phyloP scores from a whole-genome alignment of 2,329 filamentous ascomycete species.

The Ceratocystis harringtonii region DNA sequence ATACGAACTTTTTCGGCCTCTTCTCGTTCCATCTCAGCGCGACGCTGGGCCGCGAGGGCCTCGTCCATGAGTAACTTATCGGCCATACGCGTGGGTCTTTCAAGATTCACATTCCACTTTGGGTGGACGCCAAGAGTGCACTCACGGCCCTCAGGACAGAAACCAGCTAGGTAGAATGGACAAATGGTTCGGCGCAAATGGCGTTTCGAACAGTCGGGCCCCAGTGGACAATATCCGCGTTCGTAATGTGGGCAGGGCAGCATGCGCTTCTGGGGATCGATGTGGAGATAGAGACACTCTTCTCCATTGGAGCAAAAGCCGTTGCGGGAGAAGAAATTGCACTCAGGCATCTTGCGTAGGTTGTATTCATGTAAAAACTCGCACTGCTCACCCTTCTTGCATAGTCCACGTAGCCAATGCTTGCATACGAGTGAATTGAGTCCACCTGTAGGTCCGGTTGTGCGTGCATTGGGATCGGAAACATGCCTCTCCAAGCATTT shows the following conservation, averaged over 20 bases:
- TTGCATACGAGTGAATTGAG: slow-evolving; percentile 89
- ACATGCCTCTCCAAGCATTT: slow-evolving; percentile 74
- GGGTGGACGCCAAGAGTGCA: slow-evolving; percentile 77
- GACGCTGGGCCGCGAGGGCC: slow-evolving; percentile 22
- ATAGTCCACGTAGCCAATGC: slow-evolving; percentile 92
- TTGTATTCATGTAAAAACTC: slow-evolving; percentile 99
- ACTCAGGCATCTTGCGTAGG: slow-evolving; percentile 94
- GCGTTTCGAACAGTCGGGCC: slow-evolving; percentile 72
- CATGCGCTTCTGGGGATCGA: slow-evolving; percentile 65
- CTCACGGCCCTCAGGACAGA: slow-evolving; percentile 66
- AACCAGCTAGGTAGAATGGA: slow-evolving; percentile 76
- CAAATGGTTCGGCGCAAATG: slow-evolving; percentile 75
- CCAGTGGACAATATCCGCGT: slow-evolving; percentile 83
- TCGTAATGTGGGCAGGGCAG: slow-evolving; percentile 85
- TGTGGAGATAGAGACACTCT: slow-evolving; percentile 86
- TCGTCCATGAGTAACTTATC: slow-evolving; percentile 45
- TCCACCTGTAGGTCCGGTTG: slow-evolving; percentile 30
- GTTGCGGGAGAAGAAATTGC: slow-evolving; percentile 87
- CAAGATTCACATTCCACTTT: slow-evolving; percentile 60
- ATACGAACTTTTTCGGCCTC: slow-evolving; percentile 9
- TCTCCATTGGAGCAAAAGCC: slow-evolving; percentile 94
- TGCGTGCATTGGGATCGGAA: slow-evolving; percentile 28
- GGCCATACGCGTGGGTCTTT: slow-evolving; percentile 57
- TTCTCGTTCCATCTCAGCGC: slow-evolving; percentile 22
- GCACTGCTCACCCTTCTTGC: slow-evolving; percentile 93